A percentile compares a stretch with the other conserved stretches of the same genome.
These are phyloP conservation scores for Gigaspora rosea DNA, from an alignment of 192 early-diverging fungal genomes.

Conservation along the genomic window DNA sequence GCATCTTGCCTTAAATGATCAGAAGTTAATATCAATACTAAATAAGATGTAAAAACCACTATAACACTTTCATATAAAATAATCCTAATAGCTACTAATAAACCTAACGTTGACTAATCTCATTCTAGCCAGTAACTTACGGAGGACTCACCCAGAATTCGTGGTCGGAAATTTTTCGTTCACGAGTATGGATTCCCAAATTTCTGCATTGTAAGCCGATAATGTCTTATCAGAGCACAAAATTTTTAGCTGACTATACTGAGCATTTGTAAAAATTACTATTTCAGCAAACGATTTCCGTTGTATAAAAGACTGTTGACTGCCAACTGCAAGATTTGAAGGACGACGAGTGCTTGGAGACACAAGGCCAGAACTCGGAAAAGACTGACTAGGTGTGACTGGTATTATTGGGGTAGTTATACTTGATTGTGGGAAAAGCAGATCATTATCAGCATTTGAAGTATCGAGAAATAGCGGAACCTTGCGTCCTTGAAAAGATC, in stretches of 20 bases:
- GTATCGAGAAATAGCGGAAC: not conserved
- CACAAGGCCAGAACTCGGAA: not conserved
- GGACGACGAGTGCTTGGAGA: conserved; percentile 2
- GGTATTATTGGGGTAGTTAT: not conserved
- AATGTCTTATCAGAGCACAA: conserved; percentile 17
- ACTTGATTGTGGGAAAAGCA: conserved; percentile 2
- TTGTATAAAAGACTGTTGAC: conserved; percentile 2
- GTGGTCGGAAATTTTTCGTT: conserved; percentile 44
- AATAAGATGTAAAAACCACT: not conserved
- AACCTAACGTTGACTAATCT: not conserved
- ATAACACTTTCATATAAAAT: not conserved
- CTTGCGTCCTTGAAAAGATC: conserved; percentile 10
- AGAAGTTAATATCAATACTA: not conserved
- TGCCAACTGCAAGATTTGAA: not conserved
- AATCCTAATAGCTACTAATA: not conserved
- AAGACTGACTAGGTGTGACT: not conserved
- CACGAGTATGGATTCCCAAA: conserved; percentile 40
- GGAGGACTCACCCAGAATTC: conserved; percentile 37
- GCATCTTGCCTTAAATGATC: conserved; percentile 61
- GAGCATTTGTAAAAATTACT: conserved; percentile 7
- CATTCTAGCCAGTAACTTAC: not conserved
- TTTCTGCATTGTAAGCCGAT: conserved; percentile 32
- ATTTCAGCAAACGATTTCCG: conserved; percentile 23
- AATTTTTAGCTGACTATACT: conserved; percentile 13
- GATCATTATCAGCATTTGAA: not conserved